Percentiles rank a stretch among this genome's conserved stretches.
These are phyloP conservation scores for Pyrenochaeta sp. DNA, from an alignment of 2,329 filamentous ascomycete species.

Conservation along the genomic window DNA sequence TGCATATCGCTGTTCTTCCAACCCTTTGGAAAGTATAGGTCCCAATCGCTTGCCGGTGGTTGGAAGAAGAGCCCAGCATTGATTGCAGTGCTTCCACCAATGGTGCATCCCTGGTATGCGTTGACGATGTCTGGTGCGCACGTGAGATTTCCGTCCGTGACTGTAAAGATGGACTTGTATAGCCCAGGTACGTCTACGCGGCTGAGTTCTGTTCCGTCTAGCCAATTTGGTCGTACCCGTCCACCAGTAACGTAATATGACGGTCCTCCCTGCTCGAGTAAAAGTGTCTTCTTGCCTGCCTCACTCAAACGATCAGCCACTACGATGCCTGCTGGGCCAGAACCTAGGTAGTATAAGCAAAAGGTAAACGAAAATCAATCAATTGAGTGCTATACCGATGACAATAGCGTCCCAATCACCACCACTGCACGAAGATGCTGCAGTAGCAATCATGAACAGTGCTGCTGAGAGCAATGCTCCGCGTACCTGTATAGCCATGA, in stretches of 20 bases:
- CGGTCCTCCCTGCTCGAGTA: slow-evolving; percentile 60
- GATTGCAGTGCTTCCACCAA: slow-evolving; percentile 62
- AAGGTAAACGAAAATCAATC: background rate
- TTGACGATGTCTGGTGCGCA: slow-evolving; percentile 52
- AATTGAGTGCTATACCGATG: slow-evolving; percentile 15
- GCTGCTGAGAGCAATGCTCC: slow-evolving; percentile 16
- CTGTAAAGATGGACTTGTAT: slow-evolving; percentile 59
- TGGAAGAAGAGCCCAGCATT: slow-evolving; percentile 64
- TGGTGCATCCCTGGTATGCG: slow-evolving; percentile 59
- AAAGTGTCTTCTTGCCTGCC: slow-evolving; percentile 59
- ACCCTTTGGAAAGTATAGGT: slow-evolving; percentile 57
- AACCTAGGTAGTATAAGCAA: slow-evolving; percentile 28
- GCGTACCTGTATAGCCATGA: slow-evolving; percentile 16
- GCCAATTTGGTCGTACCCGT: slow-evolving; percentile 57
- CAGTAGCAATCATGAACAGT: slow-evolving; percentile 9
- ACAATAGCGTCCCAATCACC: slow-evolving; percentile 34
- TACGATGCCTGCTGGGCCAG: slow-evolving; percentile 62
- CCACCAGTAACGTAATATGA: slow-evolving; percentile 60
- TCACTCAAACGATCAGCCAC: slow-evolving; percentile 61
- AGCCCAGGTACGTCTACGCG: slow-evolving; percentile 63
- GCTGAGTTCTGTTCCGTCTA: slow-evolving; percentile 56
- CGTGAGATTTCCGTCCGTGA: slow-evolving; percentile 47
- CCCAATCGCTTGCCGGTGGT: slow-evolving; percentile 61
- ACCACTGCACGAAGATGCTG: slow-evolving; percentile 7
- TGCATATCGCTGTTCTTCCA: slow-evolving; percentile 62